A percentile compares a stretch with the other conserved stretches of the same genome.
Conservation (phyloP, 164 flowering plant species). For the Nymphaea colorata region DNA sequence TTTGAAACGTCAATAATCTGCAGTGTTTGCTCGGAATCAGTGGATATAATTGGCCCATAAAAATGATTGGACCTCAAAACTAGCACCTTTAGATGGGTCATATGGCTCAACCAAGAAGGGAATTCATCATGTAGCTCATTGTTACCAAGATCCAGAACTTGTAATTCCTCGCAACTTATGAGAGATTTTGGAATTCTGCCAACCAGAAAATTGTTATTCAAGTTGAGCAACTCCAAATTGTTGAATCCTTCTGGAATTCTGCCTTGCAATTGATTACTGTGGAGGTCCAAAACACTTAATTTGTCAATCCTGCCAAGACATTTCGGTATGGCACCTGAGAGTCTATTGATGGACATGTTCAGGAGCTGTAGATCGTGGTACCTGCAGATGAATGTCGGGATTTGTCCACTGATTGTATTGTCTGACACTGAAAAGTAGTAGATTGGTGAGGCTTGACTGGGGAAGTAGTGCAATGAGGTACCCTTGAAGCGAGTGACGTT, state of each 20-base stretch:
- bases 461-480: background rate
- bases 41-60: conserved; percentile 19
- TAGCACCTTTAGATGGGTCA: conserved; percentile 38
- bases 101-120: conserved; percentile 32
- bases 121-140: conserved; percentile 33
- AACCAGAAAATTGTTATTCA: conserved; percentile 31
- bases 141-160: conserved; percentile 50
- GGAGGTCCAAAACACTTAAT: conserved; percentile 20
- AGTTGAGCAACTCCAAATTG: conserved; percentile 24
- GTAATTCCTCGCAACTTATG: conserved; percentile 30
- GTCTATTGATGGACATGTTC: conserved; percentile 34
- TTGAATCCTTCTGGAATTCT: conserved; percentile 21
- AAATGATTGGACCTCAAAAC: conserved; percentile 43
- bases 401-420: conserved; percentile 10
- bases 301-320: conserved; percentile 18
- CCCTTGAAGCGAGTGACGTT: conserved; percentile 8
- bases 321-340: conserved; percentile 29
- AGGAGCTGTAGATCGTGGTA: conserved; percentile 27
- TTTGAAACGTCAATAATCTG: conserved; percentile 44
- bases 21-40: conserved; percentile 3
- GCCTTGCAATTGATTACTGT: conserved; percentile 33
- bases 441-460: too few relatives aligned
- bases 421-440: conserved; percentile 24
- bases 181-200: conserved; percentile 50
- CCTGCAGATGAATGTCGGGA: conserved; percentile 34